Base-by-base conservation (phyloP, 169 alveolate species). In the Cryptosporidium ubiquitum region DNA sequence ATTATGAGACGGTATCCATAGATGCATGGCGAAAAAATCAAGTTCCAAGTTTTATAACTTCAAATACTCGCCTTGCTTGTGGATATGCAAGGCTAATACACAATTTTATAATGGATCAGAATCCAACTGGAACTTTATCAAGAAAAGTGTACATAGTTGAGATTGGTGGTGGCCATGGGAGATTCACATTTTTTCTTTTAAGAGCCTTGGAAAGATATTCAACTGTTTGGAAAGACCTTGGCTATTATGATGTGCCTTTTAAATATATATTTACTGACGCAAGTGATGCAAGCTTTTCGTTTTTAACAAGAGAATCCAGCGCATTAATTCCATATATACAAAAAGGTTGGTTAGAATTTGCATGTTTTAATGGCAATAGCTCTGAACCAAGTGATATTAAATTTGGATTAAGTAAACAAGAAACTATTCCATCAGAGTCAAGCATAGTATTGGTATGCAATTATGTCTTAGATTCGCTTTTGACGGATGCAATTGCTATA, bases 101-200 rank as follows among this genome's bases (percentile, higher is more conserved):
- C 60, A 93, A 89, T 84, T 94, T 92, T 85, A 92, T 94, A 84
- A 92, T 84, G 70, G 96, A 94, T 66, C 92, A 93, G 91, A 91
- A 75, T 60, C 91, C 84, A 69, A 69, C 85, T 29, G 84, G 58
- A 10, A 92, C 75, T 51, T 42, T 93, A 31, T 93, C 91, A 61
- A 86, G 86, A 18, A 85, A 70, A 49, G 92, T 92, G 12, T 64
- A 85, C 49, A 94, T 94, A 44, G 69, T 94, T 66, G 96, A 94
- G 66, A 85, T 94, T 47, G 96, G 96, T 33, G 96, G 95, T 40
- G 96, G 96, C 14, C 96, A 94, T 86, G 96, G 96, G 1, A 92
- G 93, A 33, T 94, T 94, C 74, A 94, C 96, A 16, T 94, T 84
- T 79, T 73, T 94, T 47, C 85, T 94, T 69, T 91, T 94, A 57